Evolutionary conservation across 1,284 basidiomycete species (phyloP), one percentile per base, ranked within the genome.

Genomic region (Sphaerobolus stellatus): DNA sequence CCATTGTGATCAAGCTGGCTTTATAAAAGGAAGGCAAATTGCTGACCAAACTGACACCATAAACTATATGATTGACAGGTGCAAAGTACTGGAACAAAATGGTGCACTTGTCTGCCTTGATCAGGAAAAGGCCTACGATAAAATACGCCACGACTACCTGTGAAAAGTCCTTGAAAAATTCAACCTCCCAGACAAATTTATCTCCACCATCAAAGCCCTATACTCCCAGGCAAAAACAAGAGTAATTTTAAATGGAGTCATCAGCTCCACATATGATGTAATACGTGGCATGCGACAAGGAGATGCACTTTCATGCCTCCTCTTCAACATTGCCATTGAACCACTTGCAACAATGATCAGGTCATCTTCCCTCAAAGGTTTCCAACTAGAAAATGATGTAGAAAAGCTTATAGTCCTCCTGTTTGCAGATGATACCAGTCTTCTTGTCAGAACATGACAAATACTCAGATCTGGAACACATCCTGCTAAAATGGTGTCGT

Each of bases 201-300:
- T 38, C 7, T 7, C n/a, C 36, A 38, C 7, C n/a, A 22, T 38
- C 22, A 3, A 38, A 7, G 7, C 36, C 3, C 7, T 38, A 4
- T 38, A 38, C 36, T 38, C 36, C 4, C n/a, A 38, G 5, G 7
- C 36, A 4, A 38, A 16, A 5, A 38, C 36, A 4, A 38, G 3
- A 38, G 22, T 7, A 3, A 38, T 38, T 7, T n/a, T 38, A 16
- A 38, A 38, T 38, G 36, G 36, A 4, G 22, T 7, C n/a, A 5
- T 5, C 36, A 38, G 36, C 36, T n/a, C 36, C 36, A 3, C 36
- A 16, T 38, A n/a, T 7, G n/a, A 16, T 3, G 7, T 38, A 13
- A 54, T 50, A 7, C 14, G 36, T 16, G 55, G 55, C 13, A 25
- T 57, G n/a, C 33, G 36, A 3, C 36, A 38, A 7, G 36, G 36